Percentiles rank a stretch among this genome's conserved stretches.
phyloP scores from a whole-genome alignment of 1,139 yeast species.

The Saccharomycopsis phalli region DNA sequence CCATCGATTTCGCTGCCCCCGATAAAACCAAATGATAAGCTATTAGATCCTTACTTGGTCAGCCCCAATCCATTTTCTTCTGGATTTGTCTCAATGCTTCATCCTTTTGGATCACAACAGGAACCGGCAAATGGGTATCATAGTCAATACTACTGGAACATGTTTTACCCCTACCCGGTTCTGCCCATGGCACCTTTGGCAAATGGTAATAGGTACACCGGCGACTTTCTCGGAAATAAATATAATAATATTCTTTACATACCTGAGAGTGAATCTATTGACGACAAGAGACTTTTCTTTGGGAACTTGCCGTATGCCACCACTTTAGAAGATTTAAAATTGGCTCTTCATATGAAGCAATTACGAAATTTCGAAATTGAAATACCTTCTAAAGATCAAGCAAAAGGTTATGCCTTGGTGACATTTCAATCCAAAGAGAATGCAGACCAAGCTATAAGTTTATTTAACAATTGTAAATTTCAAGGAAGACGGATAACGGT shows the following conservation, averaged over 20 bases:
- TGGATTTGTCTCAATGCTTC: too few relatives aligned
- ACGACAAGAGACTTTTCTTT: constrained; percentile 16
- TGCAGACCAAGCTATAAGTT: constrained; percentile 42
- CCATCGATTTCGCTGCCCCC: too few relatives aligned
- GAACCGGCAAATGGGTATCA: too few relatives aligned
- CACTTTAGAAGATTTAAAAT: constrained; percentile 13
- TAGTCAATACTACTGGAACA: too few relatives aligned
- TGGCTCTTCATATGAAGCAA: constrained; percentile 1
- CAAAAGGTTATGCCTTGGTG: constrained; percentile 62
- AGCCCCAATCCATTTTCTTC: too few relatives aligned
- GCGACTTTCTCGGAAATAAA: neutral
- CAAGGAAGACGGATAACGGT: constrained; percentile 56
- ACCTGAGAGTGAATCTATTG: constrained; percentile 5
- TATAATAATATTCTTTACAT: constrained; percentile 5
- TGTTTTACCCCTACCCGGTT: too few relatives aligned
- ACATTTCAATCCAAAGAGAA: constrained; percentile 40
- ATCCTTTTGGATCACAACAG: too few relatives aligned
- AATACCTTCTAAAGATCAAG: constrained; percentile 29
- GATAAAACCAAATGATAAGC: too few relatives aligned
- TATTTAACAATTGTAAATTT: constrained; percentile 43
- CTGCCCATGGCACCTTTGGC: neutral
- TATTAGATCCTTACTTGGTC: too few relatives aligned
- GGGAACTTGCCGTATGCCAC: constrained; percentile 19
- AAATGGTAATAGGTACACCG: neutral
- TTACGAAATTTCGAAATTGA: constrained; percentile 12